A percentile compares a stretch with the other conserved stretches of the same genome.
Conservation (phyloP, 129 eudicot genomes). For the Ambrosia artemisiifolia region DNA sequence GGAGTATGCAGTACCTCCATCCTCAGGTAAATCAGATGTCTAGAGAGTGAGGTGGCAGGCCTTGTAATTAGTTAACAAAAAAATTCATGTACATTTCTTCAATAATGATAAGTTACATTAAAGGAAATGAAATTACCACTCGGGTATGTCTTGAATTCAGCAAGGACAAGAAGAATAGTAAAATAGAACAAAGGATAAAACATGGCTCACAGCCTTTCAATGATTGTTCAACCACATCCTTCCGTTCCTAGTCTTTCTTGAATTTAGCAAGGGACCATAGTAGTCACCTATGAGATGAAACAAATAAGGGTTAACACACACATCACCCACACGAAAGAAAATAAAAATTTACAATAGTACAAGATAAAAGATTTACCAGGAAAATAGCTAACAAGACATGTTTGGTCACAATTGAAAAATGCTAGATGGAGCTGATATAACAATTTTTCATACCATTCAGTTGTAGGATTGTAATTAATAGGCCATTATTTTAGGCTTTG, state of each 20-base stretch:
- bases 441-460: too few species aligned
- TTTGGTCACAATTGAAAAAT: too few species aligned
- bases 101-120: not conserved
- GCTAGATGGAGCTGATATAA: too few species aligned
- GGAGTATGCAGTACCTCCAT: constrained; percentile 58
- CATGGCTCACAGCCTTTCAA: constrained; percentile 92
- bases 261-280: constrained; percentile 95
- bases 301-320: too few species aligned
- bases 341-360: too few species aligned
- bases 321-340: too few species aligned
- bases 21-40: constrained; percentile 98
- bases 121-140: constrained; percentile 45
- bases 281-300: too few species aligned
- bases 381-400: too few species aligned
- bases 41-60: constrained; percentile 98
- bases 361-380: too few species aligned
- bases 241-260: constrained; percentile 75
- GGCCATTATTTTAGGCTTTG: too few species aligned
- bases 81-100: not conserved
- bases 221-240: constrained; percentile 86
- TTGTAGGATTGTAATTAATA: too few species aligned
- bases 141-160: too few species aligned
- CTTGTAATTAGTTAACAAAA: constrained; percentile 33
- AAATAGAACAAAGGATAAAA: constrained; percentile 10
- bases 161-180: constrained; percentile 96